A percentile compares a stretch with the other conserved stretches of the same genome.
phyloP scores from a whole-genome alignment of 768 basidiomycete species.

The Kwoniella dejecticola region DNA sequence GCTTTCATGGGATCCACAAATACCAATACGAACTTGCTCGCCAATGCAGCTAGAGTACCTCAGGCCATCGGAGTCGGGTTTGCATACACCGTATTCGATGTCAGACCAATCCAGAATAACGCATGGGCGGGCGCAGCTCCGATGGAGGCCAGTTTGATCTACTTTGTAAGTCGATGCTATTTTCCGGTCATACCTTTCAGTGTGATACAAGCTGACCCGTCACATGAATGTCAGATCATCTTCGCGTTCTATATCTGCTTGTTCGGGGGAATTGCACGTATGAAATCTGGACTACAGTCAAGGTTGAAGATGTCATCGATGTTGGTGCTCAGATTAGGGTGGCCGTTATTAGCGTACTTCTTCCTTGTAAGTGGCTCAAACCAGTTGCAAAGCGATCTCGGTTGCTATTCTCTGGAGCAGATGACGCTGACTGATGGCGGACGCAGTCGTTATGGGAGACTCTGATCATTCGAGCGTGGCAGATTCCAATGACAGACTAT shows the following conservation, averaged over 20 bases:
- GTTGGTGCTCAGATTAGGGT: slow-evolving; percentile 31
- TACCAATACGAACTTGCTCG: slow-evolving; percentile 36
- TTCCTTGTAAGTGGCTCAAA: slow-evolving; percentile 34
- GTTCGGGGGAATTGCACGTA: slow-evolving; percentile 25
- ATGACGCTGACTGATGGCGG: background rate
- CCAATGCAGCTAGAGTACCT: slow-evolving; percentile 37
- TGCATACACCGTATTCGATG: slow-evolving; percentile 44
- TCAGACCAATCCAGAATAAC: slow-evolving; percentile 33
- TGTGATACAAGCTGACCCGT: background rate
- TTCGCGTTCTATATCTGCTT: slow-evolving; percentile 50
- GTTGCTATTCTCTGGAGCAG: background rate
- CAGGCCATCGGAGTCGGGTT: slow-evolving; percentile 51
- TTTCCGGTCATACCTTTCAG: background rate
- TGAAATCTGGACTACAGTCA: slow-evolving; percentile 35
- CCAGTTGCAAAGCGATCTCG: background rate
- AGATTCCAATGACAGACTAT: slow-evolving; percentile 39
- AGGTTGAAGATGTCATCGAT: slow-evolving; percentile 37
- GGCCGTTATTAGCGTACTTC: slow-evolving; percentile 44
- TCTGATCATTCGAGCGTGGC: slow-evolving; percentile 48
- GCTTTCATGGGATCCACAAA: slow-evolving; percentile 33
- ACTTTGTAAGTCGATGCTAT: slow-evolving; percentile 33
- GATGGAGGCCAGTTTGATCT: slow-evolving; percentile 51
- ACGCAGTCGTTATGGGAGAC: slow-evolving; percentile 43
- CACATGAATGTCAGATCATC: slow-evolving; percentile 40
- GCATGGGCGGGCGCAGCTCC: slow-evolving; percentile 54